Percentiles rank a stretch among this genome's conserved stretches.
These are phyloP conservation scores for Corymbia citriodora DNA, from an alignment of 441 rosid genomes.

Conservation along the genomic window DNA sequence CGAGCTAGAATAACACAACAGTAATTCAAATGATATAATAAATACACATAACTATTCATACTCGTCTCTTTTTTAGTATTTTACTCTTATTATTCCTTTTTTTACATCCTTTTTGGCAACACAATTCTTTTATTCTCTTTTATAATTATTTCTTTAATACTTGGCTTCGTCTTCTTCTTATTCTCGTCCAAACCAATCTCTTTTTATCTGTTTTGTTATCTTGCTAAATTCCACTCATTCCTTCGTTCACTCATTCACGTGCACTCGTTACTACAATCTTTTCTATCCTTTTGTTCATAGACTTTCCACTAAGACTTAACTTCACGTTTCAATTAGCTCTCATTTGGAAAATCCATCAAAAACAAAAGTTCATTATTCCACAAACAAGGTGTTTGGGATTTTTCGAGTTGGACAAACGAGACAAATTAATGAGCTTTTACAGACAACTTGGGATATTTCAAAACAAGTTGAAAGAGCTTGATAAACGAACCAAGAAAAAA, in stretches of 20 bases:
- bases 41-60: not conserved
- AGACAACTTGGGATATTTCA: not conserved
- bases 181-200: not conserved
- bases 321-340: accelerated
- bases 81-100: not conserved
- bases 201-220: not conserved
- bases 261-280: not conserved
- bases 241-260: accelerated
- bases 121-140: not conserved
- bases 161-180: not conserved
- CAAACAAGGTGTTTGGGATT: not conserved
- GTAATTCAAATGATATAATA: not conserved
- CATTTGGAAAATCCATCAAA: not conserved
- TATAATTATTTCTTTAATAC: not conserved
- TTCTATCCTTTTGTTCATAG: not conserved
- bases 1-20: accelerated
- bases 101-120: accelerated
- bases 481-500: not conserved
- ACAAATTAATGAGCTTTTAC: not conserved
- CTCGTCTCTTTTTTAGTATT: not conserved
- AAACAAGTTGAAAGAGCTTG: not conserved
- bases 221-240: not conserved
- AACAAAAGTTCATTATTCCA: not conserved
- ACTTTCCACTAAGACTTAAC: not conserved
- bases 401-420: not conserved